phyloP scores from a whole-genome alignment of 441 rosid genomes.

The Lepidium campestre region DNA sequence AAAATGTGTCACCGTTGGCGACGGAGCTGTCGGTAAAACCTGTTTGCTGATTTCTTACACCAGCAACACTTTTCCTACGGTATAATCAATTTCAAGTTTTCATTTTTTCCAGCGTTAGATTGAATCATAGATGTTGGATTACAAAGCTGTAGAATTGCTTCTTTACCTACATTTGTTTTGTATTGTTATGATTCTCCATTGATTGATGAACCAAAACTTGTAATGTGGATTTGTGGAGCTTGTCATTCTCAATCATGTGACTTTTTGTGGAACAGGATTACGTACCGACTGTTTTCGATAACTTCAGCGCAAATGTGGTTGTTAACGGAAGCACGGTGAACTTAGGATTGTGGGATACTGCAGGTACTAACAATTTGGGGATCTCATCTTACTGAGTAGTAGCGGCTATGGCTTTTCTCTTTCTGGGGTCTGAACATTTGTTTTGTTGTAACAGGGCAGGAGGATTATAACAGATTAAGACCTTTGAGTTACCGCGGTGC shows the following conservation, averaged over 20 bases:
- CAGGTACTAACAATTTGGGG: constrained; percentile 30
- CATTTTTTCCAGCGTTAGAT: background rate
- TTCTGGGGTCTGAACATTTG: background rate
- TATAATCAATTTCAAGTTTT: background rate
- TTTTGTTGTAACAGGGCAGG: constrained; percentile 42
- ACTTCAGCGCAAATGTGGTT: constrained; percentile 65
- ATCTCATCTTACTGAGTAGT: background rate
- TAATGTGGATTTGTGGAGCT: background rate
- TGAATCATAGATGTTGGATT: background rate
- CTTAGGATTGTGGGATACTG: constrained; percentile 60
- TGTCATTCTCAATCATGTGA: background rate
- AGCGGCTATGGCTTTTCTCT: background rate
- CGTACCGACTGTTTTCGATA: constrained; percentile 65
- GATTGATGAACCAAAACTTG: background rate
- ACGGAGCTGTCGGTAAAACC: constrained; percentile 75
- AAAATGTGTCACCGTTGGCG: constrained; percentile 70
- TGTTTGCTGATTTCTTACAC: constrained; percentile 69
- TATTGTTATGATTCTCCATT: background rate
- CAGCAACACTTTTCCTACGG: constrained; percentile 78
- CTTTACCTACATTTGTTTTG: background rate
- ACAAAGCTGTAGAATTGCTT: background rate
- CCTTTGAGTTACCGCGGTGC: constrained; percentile 66
- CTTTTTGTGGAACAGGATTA: constrained; percentile 36
- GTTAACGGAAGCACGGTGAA: constrained; percentile 58
- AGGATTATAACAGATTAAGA: constrained; percentile 60